Percentiles rank a stretch among this genome's conserved stretches.
Conservation (phyloP, 2,329 filamentous ascomycete genomes). For the Sporothrix sp. region DNA sequence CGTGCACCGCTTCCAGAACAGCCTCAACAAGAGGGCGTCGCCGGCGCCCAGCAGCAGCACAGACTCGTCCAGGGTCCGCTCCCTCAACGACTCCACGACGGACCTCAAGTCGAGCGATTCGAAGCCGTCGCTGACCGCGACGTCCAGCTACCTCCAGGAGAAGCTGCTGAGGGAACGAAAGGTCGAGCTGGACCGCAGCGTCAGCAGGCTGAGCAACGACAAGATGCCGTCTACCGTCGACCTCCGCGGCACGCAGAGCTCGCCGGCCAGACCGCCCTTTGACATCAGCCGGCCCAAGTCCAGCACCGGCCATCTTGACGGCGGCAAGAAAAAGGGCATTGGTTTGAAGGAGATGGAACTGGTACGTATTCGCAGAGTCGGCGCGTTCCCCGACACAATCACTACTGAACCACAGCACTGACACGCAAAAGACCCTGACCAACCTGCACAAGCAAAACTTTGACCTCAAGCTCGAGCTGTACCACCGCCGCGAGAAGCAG, state of each 20-base stretch:
- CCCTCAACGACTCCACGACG: constrained; percentile 22
- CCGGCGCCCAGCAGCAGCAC: constrained; percentile 11
- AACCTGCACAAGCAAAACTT: constrained; percentile 68
- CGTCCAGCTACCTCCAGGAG: constrained; percentile 46
- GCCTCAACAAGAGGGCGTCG: background rate
- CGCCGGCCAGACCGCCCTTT: constrained; percentile 28
- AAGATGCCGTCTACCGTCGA: constrained; percentile 32
- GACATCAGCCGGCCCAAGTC: constrained; percentile 35
- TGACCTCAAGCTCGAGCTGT: constrained; percentile 64
- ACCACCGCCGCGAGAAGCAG: constrained; percentile 57
- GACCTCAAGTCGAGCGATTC: constrained; percentile 33
- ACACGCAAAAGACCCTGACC: constrained; percentile 59
- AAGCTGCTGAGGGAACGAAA: constrained; percentile 42
- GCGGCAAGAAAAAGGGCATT: constrained; percentile 41
- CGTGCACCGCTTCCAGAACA: constrained; percentile 13
- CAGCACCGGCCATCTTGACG: constrained; percentile 30
- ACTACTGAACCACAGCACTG: too few species aligned
- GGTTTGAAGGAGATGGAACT: constrained; percentile 61
- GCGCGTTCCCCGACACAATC: background rate
- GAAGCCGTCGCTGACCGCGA: constrained; percentile 28
- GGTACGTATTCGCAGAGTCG: constrained; percentile 29
- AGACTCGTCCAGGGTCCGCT: constrained; percentile 8
- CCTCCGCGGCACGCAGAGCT: constrained; percentile 29
- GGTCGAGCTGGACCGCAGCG: constrained; percentile 36
- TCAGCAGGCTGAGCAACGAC: constrained; percentile 29